Base-by-base conservation (phyloP, 2,329 filamentous ascomycete species). In the Sarocladium oryzae region DNA sequence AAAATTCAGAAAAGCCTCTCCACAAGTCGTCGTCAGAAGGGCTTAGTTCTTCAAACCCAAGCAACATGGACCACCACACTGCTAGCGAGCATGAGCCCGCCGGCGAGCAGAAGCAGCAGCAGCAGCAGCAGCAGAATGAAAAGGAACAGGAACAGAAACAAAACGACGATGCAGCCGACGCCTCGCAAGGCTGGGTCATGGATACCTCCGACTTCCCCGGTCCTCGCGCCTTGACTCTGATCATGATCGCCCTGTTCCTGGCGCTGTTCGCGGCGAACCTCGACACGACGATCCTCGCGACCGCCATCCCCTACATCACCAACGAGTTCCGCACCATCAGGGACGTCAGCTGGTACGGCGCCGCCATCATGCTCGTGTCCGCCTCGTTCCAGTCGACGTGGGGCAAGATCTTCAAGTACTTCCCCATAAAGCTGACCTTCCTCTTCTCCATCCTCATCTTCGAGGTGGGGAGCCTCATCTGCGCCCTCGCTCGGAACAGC, bases 261-360 rank as follows among this genome's bases (percentile, higher is more conserved):
- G n/a, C 11, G 5, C 10, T 18, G 11, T 13, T 36, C 15, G 11
- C n/a, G 11, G 33, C 33, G 10, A 18, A 13, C 33, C 33, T 36
- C 7, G 37, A 40, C 9, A 40, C 16, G 41, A 55, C 50, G 6
- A 55, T 56, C 15, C 24, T 56, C 10, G 55, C 45, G 8, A 55
- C 54, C 2, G 55, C 55, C 2, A 52, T 56, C n/a, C 55, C 55
- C 6, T 37, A 41, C 9, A 56, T 56, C 45, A 54, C 55, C 5
- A 21, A 40, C 43, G 51, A 54, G 24, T 64, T 68, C 57, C 59
- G 66, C 16, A 59, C 63, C 24, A 59, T 72, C 1, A 59, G 63
- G 7, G 68, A 73, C 51, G 64, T 74, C 9, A 69, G 69, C 23
- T 77, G 74, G 74, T 76, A 76, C 54, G 71, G 69, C 1, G 64